Evolutionary conservation across 257 asterid species (phyloP), one percentile per base, ranked within the genome.

Genomic region (Capsicum pubescens): DNA sequence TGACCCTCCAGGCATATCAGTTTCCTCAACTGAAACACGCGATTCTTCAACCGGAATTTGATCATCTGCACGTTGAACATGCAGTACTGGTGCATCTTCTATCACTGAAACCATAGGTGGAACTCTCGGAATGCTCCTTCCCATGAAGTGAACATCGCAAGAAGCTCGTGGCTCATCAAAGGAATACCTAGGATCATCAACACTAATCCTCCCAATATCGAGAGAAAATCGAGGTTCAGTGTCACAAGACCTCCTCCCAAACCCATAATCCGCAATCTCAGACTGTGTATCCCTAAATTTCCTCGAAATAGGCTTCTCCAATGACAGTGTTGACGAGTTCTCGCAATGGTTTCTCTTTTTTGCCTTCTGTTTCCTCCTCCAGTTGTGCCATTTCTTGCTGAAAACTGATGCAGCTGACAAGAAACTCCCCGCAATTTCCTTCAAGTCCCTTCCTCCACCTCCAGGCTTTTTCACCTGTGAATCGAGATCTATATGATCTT

Each of bases 91-190:
- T 57, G 78, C 84, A 64, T 95, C 97, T 88, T 95, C 98, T 81
- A 90, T 86, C 11, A 95, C 92, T 54, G 97, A 92, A 39, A 93
- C 90, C 98, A 93, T 95, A 1, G 95, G 90, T 0, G 87, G 94
- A 90, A 93, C 89, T 84, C 95, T 91, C 8, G 94, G 93, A 42
- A 93, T 87, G 69, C 87, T 92, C 87, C 90, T 90, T 3, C 97
- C 98, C 17, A 87, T 88, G 87, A 95, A 77, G 84, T 94, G 64
- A 12, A 96, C 99, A 84, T 95, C 99, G 91, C 98, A 95, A 6
- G 98, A 92, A 71, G 98, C 99, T 21, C 97, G 90, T 50, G 98
- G 97, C 91, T 95, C 95, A 8, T 95, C 98, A 8, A 94, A 90
- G 2, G 99, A 94, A 67, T 91, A 95, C 64, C 99, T 84, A 0